phyloP scores from a whole-genome alignment of 1,139 yeast species.

The Pichia norvegensis region DNA sequence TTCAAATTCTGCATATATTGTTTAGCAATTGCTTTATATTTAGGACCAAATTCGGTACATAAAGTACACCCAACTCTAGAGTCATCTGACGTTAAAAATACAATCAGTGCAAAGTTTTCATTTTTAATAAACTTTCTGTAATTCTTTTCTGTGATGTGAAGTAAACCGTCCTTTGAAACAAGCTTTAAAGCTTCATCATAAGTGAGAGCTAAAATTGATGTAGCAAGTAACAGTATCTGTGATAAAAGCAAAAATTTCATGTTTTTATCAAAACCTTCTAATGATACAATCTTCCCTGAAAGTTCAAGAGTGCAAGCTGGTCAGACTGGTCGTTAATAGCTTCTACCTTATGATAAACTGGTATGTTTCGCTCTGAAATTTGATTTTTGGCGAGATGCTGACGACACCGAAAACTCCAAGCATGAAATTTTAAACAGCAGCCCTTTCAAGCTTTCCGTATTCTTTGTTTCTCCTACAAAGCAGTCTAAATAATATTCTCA shows the following conservation, averaged over 20 bases:
- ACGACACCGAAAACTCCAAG: too few species aligned
- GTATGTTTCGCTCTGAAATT: too few species aligned
- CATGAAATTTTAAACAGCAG: too few species aligned
- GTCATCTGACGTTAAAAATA: conserved; percentile 66
- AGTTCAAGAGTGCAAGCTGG: too few species aligned
- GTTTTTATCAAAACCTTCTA: too few species aligned
- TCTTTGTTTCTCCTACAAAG: too few species aligned
- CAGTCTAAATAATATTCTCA: neutral
- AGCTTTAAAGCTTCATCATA: conserved; percentile 17
- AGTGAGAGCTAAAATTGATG: conserved; percentile 15
- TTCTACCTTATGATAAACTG: too few species aligned
- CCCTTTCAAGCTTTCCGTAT: too few species aligned
- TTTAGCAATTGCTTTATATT: conserved; percentile 49
- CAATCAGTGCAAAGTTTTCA: conserved; percentile 56
- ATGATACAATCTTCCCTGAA: too few species aligned
- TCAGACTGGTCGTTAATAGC: too few species aligned
- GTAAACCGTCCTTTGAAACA: conserved; percentile 12
- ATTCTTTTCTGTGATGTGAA: conserved; percentile 51
- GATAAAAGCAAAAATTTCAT: neutral
- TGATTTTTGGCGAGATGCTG: too few species aligned
- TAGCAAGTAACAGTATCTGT: conserved; percentile 7
- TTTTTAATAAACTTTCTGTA: conserved; percentile 54
- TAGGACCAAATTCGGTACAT: conserved; percentile 68
- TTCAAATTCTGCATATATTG: conserved; percentile 46
- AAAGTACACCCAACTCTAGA: conserved; percentile 69